phyloP scores from a whole-genome alignment of 2,329 filamentous ascomycete genomes.

The Colletotrichum sp. region DNA sequence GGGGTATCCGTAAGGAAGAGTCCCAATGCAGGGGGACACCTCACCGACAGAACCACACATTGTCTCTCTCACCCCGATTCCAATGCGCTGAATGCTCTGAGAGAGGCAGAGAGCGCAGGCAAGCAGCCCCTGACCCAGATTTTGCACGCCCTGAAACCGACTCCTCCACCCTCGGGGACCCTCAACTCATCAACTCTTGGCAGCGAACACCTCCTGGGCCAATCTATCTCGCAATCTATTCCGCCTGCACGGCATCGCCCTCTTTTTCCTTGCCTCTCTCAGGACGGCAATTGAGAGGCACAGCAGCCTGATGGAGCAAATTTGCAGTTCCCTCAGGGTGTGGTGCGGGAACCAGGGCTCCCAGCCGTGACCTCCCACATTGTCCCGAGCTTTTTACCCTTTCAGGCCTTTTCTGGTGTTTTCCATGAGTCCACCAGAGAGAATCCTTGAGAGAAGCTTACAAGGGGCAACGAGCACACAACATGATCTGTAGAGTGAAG shows the following conservation, averaged over 20 bases:
- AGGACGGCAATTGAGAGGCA: background rate
- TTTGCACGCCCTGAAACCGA: conserved; percentile 16
- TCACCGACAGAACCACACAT: background rate
- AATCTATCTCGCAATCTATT: background rate
- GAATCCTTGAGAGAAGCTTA: background rate
- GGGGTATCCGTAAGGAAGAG: background rate
- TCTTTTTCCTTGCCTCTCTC: background rate
- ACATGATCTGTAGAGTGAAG: background rate
- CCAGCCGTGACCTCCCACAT: background rate
- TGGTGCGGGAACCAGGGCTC: background rate
- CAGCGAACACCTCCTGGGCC: background rate
- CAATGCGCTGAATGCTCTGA: background rate
- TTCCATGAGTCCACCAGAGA: background rate
- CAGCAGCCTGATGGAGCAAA: background rate
- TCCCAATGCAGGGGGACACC: background rate
- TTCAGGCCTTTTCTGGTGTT: background rate
- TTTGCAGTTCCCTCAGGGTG: background rate
- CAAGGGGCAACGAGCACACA: background rate
- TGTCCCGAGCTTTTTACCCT: background rate
- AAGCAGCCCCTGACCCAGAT: background rate
- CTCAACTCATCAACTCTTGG: background rate
- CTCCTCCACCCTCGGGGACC: background rate
- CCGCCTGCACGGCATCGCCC: background rate
- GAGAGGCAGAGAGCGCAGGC: background rate
- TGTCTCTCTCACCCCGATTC: background rate